Evolutionary conservation across 352 stramenopile genomes (phyloP), one percentile per base, ranked within the genome.

Genomic region (Aphanomyces stellatus): DNA sequence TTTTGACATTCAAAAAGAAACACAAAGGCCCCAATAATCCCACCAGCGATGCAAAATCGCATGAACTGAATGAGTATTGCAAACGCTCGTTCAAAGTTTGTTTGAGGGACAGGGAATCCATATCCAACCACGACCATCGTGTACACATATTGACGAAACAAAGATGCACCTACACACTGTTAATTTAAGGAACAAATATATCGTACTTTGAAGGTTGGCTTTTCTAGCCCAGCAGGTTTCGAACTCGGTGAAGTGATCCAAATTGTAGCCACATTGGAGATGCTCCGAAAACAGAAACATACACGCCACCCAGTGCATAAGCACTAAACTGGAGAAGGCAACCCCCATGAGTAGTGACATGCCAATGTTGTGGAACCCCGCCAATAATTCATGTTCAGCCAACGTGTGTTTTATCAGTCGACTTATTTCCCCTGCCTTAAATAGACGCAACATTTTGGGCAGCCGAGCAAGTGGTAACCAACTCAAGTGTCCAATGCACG

Each of bases 1-100:
- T 64, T 64, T 24, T 64, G 55, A 22, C 55, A 64, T 28, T 64
- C 55, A 46, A 64, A 64, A 11, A 64, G 37, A 22, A 64, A 64
- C 7, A 64, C 55, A 51, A 37, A 64, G 7, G 55, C 55, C 11
- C 33, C 25, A 28, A 64, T 49, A 35, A 64, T 34, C 2, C 34
- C 55, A 10, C 35, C 55, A 15, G 24, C 33, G 7, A 33, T 46
- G 27, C 35, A 35, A 28, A 51, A 64, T 19, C 55, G 55, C 33
- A 33, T 49, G 28, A 49, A 48, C 31, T 64, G 55, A 7, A 64
- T 64, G 8, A 28, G 7, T n/a, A 64, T 51, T 2, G 24, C 55
- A 35, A 51, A 31, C 19, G 31, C 24, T 11, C 55, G 55, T 34
- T 64, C 55, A 1, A 64, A 3, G 30, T 64, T 64, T 10, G 55